Evolutionary conservation across 805 yeast genomes (phyloP).

Genomic region (Ogataea kodamae): DNA sequence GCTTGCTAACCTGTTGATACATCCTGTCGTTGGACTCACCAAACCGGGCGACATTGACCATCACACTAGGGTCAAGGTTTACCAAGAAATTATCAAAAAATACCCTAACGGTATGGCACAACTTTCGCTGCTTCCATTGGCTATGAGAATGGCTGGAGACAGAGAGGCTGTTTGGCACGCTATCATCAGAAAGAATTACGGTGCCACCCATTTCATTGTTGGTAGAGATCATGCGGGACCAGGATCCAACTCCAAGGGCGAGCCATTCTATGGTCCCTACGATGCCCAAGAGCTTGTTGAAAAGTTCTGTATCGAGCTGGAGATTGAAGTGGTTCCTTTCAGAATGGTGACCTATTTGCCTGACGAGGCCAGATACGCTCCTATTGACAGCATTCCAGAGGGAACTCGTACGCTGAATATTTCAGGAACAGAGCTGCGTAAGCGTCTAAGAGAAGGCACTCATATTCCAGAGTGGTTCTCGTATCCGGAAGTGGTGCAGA

Average conservation of each 20-base stretch:
- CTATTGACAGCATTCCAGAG: conserved; percentile 84
- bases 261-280: conserved; percentile 93
- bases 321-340: conserved; percentile 90
- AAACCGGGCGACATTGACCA: conserved; percentile 98
- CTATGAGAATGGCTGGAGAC: conserved; percentile 99
- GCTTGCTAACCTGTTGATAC: conserved; percentile 83
- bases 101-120: conserved; percentile 94
- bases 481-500: conserved; percentile 91
- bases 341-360: conserved; percentile 96
- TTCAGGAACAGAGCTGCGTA: conserved; percentile 92
- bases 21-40: conserved; percentile 95
- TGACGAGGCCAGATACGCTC: conserved; percentile 91
- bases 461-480: conserved; percentile 97
- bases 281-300: conserved; percentile 92
- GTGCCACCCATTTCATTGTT: conserved; percentile 95
- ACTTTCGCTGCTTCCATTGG: conserved; percentile 82
- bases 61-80: conserved; percentile 94
- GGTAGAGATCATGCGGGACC: conserved; percentile 99
- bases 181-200: conserved; percentile 90
- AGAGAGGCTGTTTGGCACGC: conserved; percentile 99
- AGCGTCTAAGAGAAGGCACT: conserved; percentile 78
- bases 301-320: conserved; percentile 69
- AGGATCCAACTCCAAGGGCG: conserved; percentile 82
- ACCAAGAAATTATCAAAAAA: conserved; percentile 85
- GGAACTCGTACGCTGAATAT: conserved; percentile 75